Evolutionary conservation across 768 basidiomycete genomes (phyloP).

Genomic region (Tremella yokohamensis): DNA sequence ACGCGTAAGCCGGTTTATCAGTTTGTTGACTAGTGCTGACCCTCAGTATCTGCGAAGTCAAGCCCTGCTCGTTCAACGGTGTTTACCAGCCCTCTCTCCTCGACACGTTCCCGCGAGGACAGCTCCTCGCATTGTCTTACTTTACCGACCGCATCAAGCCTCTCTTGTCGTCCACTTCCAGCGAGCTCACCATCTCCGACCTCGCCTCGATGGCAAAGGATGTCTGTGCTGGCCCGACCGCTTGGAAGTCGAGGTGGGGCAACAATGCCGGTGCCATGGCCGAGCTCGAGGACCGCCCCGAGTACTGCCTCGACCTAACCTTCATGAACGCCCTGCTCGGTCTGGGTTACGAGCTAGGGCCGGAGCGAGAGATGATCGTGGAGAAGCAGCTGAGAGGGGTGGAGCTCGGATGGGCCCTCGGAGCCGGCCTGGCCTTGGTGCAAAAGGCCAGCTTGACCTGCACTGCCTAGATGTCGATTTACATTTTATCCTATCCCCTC

Average conservation of each 20-base stretch:
- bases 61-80: slow-evolving; percentile 95
- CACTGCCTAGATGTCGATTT: slow-evolving; percentile 30
- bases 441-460: slow-evolving; percentile 49
- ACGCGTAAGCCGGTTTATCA: slow-evolving; percentile 62
- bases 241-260: slow-evolving; percentile 57
- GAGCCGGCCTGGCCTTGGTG: slow-evolving; percentile 57
- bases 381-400: slow-evolving; percentile 86
- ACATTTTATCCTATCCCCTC: too few relatives aligned
- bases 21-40: background rate
- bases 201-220: slow-evolving; percentile 63
- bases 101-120: slow-evolving; percentile 80
- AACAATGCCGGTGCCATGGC: slow-evolving; percentile 55
- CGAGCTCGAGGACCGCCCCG: slow-evolving; percentile 77
- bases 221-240: slow-evolving; percentile 67
- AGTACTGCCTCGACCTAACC: slow-evolving; percentile 92
- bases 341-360: slow-evolving; percentile 84
- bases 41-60: slow-evolving; percentile 70
- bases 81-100: slow-evolving; percentile 92
- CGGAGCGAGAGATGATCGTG: slow-evolving; percentile 60
- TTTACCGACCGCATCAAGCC: slow-evolving; percentile 93
- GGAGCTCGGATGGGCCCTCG: slow-evolving; percentile 90
- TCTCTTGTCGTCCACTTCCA: slow-evolving; percentile 55
- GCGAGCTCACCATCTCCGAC: slow-evolving; percentile 57
- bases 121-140: slow-evolving; percentile 88
- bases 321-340: slow-evolving; percentile 87